Base-by-base conservation (phyloP, 805 yeast genomes). In the Wickerhamiella musiphila region DNA sequence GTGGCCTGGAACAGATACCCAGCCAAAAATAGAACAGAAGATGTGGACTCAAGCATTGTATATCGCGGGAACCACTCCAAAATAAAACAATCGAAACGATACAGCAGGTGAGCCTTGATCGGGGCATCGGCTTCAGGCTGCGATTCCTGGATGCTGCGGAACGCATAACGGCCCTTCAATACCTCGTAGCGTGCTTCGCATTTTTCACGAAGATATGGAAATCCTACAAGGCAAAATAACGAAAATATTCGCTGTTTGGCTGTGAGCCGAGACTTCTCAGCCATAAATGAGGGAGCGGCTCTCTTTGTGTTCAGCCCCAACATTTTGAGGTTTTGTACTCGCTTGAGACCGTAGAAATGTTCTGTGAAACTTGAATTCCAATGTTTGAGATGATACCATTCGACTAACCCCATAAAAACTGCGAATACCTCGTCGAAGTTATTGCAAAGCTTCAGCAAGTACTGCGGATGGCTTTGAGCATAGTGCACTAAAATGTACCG, bases 291-390 rank as follows among this genome's bases (percentile, higher is more conserved):
- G n/a, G 50, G 61, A 47, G 52, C 48, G 1, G 47, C 41, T 5
- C 36, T 31, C 12, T 46, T 39, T 11, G 57, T 40, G 11, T 48
- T 44, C 9, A 49, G 39, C 2, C 55, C 48, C 4, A 30, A 29
- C 23, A 45, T 39, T 7, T 43, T 42, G 16, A 60, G 48, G 22
- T 40, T 41, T 4, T 52, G 42, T 6, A 66, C 65, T 29, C 93
- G 60, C 47, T 82, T 82, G 40, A 86, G 55, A 2, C 95, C 96
- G 48, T 86, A 86, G 49, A 86, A 86, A 48, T 78, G 78, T 51
- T 86, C 95, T 1, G 93, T 81, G 46, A 86, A 81, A 2, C 90
- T 70, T 0, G 92, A 70, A 45, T 79, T 84, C 81, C 90, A 78
- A 30, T 61, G 60, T 32, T 58, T 65, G 30, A 86, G 52, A 43